Percentiles rank a stretch among this genome's conserved stretches.
phyloP scores from a whole-genome alignment of 352 stramenopile genomes.

The Pythium sp. region DNA sequence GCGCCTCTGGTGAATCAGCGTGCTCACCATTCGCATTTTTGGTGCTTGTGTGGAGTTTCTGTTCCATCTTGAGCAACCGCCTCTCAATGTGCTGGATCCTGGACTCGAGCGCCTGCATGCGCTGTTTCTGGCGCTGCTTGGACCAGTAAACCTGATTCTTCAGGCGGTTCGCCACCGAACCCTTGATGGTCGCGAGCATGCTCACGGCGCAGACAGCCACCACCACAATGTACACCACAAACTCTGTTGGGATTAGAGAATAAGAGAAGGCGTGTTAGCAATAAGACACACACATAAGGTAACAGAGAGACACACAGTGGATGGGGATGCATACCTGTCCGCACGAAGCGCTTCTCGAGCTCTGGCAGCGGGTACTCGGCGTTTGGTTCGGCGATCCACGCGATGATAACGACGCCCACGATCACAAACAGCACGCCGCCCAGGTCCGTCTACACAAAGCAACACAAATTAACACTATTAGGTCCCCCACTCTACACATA shows the following conservation, averaged over 20 bases:
- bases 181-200: constrained; percentile 89
- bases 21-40: constrained; percentile 1
- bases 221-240: constrained; percentile 77
- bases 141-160: constrained; percentile 87
- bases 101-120: constrained; percentile 72
- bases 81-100: constrained; percentile 68
- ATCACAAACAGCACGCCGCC: constrained; percentile 86
- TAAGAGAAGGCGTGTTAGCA: not conserved
- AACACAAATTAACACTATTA: constrained; percentile 4
- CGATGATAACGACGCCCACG: constrained; percentile 82
- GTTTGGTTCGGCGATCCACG: constrained; percentile 82
- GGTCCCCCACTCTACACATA: not conserved
- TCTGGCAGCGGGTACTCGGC: constrained; percentile 83
- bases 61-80: constrained; percentile 64
- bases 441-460: constrained; percentile 54
- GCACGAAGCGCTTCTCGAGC: constrained; percentile 80
- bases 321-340: constrained; percentile 59
- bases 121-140: constrained; percentile 75
- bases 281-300: not conserved
- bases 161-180: constrained; percentile 75
- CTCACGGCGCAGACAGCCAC: constrained; percentile 71
- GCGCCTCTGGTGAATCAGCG: not conserved
- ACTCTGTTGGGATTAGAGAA: constrained; percentile 25
- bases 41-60: constrained; percentile 39
- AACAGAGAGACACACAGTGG: not conserved